Conservation (phyloP, 345 rosid genomes). For the Populus nigra region DNA sequence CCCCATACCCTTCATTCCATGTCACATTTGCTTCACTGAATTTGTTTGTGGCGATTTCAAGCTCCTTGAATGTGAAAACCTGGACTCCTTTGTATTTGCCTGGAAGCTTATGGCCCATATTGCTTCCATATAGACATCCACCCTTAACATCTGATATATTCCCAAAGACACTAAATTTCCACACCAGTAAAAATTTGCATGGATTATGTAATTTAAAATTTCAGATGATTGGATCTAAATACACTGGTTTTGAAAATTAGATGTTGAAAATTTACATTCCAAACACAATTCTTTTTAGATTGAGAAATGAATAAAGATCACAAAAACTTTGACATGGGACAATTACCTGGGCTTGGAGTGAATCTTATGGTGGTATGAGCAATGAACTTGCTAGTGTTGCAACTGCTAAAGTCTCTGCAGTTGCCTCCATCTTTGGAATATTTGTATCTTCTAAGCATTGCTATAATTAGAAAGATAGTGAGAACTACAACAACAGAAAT, state of each 20-base stretch:
- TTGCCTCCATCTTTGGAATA: constrained; percentile 28
- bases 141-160: constrained; percentile 52
- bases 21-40: constrained; percentile 67
- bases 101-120: constrained; percentile 23
- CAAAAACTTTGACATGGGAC: background rate
- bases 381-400: constrained; percentile 31
- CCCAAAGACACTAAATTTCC: background rate
- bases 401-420: constrained; percentile 30
- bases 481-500: constrained; percentile 41
- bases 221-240: background rate
- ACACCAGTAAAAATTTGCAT: background rate
- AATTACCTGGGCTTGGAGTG: constrained; percentile 72
- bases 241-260: background rate
- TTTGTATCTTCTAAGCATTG: constrained; percentile 49
- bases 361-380: constrained; percentile 43
- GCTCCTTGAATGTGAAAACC: constrained; percentile 81
- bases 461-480: constrained; percentile 37
- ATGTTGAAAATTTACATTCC: background rate
- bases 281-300: background rate
- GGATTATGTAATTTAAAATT: background rate
- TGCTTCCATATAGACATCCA: constrained; percentile 50
- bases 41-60: constrained; percentile 58
- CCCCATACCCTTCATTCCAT: constrained; percentile 59
- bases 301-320: background rate
- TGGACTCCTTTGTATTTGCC: constrained; percentile 49